Evolutionary conservation across 2,329 filamentous ascomycete genomes (phyloP).

Genomic region (Nannizzia gypsea): DNA sequence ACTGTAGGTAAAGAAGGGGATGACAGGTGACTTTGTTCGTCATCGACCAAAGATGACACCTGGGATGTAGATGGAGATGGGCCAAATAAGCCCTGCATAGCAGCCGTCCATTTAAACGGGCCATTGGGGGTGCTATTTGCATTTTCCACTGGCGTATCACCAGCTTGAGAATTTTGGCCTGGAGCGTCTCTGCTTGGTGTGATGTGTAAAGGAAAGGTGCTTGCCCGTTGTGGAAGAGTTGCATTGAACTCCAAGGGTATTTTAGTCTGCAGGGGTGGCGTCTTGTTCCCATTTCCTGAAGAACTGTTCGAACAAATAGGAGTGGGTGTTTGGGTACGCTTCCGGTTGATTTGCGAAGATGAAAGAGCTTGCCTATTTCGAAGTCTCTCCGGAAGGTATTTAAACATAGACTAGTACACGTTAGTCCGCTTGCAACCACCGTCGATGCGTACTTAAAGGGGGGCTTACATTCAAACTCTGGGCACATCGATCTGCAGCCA

Average conservation of each 20-base stretch:
- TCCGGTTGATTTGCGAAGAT: slow-evolving; percentile 35
- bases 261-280: slow-evolving; percentile 16
- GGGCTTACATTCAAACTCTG: slow-evolving; percentile 58
- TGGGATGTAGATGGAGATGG: slow-evolving; percentile 7
- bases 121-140: slow-evolving; percentile 7
- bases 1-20: slow-evolving; percentile 10
- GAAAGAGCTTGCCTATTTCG: slow-evolving; percentile 43
- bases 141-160: slow-evolving; percentile 25
- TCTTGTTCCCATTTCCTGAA: slow-evolving; percentile 13
- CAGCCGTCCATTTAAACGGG: not conserved
- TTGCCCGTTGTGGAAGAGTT: slow-evolving; percentile 25
- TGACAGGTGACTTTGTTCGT: slow-evolving; percentile 8
- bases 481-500: slow-evolving; percentile 80
- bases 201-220: slow-evolving; percentile 30
- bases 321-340: slow-evolving; percentile 26
- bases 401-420: slow-evolving; percentile 59
- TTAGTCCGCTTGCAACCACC: slow-evolving; percentile 4
- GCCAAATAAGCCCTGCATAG: not conserved
- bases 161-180: slow-evolving; percentile 9
- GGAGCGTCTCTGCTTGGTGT: slow-evolving; percentile 8
- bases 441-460: not conserved
- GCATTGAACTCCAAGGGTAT: slow-evolving; percentile 10
- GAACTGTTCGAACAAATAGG: slow-evolving; percentile 5
- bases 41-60: slow-evolving; percentile 7
- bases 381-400: slow-evolving; percentile 64